Percentiles rank a stretch among this genome's conserved stretches.
phyloP scores from a whole-genome alignment of 1,284 basidiomycete species.

The Pyrrhoderma lamaoense region DNA sequence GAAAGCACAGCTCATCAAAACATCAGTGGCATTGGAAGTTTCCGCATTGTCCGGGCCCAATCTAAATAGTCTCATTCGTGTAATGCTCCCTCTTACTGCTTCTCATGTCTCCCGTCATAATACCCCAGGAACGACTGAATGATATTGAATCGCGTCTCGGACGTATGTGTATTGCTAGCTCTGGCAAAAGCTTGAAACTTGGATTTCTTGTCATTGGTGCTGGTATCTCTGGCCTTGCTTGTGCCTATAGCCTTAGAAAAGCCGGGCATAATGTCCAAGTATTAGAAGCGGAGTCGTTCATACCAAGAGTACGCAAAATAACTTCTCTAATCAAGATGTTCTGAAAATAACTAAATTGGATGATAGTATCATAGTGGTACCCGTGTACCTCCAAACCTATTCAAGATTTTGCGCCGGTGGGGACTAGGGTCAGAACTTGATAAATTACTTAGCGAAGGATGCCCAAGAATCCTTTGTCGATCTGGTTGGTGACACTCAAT shows the following conservation, averaged over 20 bases:
- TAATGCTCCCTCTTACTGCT: no score
- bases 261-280: conserved; percentile 47
- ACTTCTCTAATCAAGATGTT: neutral
- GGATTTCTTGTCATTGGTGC: conserved; percentile 22
- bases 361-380: conserved; percentile 28
- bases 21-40: no score
- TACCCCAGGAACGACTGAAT: no score
- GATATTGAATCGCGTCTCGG: no score
- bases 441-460: conserved; percentile 29
- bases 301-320: conserved; percentile 28
- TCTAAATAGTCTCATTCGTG: no score
- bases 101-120: no score
- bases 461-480: conserved; percentile 26
- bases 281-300: conserved; percentile 33
- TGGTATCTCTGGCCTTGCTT: conserved; percentile 36
- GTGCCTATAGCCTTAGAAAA: conserved; percentile 39
- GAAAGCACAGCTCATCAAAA: no score
- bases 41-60: no score
- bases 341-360: neutral
- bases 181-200: conserved; percentile 2
- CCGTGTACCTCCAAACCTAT: conserved; percentile 42
- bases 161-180: no score
- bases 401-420: conserved; percentile 44
- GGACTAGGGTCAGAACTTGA: conserved; percentile 37
- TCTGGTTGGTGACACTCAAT: conserved; percentile 32